Percentiles rank a stretch among this genome's conserved stretches.
Evolutionary conservation across 805 yeast genomes (phyloP).

Genomic region (Scheffersomyces coipomensis): DNA sequence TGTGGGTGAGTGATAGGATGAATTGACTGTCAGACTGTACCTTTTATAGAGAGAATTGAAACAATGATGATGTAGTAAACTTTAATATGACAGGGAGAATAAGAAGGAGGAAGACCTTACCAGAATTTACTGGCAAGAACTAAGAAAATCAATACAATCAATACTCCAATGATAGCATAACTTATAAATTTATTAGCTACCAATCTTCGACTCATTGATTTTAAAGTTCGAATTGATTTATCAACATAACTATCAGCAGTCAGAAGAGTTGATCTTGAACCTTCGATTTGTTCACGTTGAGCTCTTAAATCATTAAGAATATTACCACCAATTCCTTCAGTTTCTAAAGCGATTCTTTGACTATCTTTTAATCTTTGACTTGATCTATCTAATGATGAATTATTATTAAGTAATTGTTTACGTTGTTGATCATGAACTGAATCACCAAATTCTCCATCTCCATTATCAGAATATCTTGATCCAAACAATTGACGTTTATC

Average conservation of each 20-base stretch:
- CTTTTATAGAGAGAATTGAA: no score
- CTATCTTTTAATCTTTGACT: slow-evolving; percentile 83
- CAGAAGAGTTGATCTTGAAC: slow-evolving; percentile 79
- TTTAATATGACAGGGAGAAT: no score
- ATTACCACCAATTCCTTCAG: slow-evolving; percentile 88
- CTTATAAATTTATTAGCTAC: slow-evolving; percentile 89
- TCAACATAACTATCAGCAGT: slow-evolving; percentile 95
- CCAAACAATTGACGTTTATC: slow-evolving; percentile 78
- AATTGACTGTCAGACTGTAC: no score
- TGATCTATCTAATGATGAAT: slow-evolving; percentile 77
- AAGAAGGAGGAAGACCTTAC: no score
- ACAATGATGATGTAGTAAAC: no score
- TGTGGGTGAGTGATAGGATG: no score
- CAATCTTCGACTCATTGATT: slow-evolving; percentile 88
- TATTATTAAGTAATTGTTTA: slow-evolving; percentile 73
- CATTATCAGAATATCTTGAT: slow-evolving; percentile 37
- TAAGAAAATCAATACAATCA: slow-evolving; percentile 75
- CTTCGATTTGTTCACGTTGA: slow-evolving; percentile 88
- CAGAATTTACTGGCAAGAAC: slow-evolving; percentile 83
- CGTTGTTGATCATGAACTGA: slow-evolving; percentile 64
- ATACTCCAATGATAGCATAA: slow-evolving; percentile 86
- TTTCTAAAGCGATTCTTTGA: slow-evolving; percentile 86
- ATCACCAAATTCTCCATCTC: slow-evolving; percentile 33
- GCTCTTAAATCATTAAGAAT: slow-evolving; percentile 85
- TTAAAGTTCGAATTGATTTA: slow-evolving; percentile 78